Percentiles rank a stretch among this genome's conserved stretches.
phyloP scores from a whole-genome alignment of 2,329 filamentous ascomycete genomes.

The Escovopsis sp. region DNA sequence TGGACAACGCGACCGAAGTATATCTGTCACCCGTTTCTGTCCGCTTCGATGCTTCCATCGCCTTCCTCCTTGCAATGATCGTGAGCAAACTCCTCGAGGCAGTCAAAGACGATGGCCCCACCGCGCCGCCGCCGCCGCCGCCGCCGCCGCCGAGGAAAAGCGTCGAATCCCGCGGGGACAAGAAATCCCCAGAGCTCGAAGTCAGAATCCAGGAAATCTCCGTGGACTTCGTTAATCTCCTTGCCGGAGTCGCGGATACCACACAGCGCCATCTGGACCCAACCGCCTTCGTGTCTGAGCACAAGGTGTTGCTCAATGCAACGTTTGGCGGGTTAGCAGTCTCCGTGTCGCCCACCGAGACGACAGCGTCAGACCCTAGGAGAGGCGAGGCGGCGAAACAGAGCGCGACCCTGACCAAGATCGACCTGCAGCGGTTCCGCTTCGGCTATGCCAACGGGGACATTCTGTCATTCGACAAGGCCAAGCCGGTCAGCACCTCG shows the following conservation, averaged over 20 bases:
- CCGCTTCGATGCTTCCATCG: slow-evolving; percentile 41
- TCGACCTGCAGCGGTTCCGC: slow-evolving; percentile 41
- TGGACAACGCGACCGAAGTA: slow-evolving; percentile 29
- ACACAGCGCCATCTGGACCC: slow-evolving; percentile 30
- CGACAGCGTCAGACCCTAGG: slow-evolving; percentile 3
- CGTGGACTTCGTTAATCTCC: slow-evolving; percentile 39
- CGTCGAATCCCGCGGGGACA: slow-evolving; percentile 6
- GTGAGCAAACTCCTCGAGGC: slow-evolving; percentile 33
- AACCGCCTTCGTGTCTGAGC: slow-evolving; percentile 24
- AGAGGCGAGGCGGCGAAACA: slow-evolving; percentile 14
- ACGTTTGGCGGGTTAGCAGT: slow-evolving; percentile 30
- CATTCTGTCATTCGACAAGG: slow-evolving; percentile 48
- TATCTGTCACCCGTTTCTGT: slow-evolving; percentile 36
- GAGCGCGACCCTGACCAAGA: slow-evolving; percentile 16
- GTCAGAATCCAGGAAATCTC: slow-evolving; percentile 34
- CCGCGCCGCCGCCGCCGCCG: neutral
- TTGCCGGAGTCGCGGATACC: slow-evolving; percentile 37
- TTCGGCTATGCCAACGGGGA: slow-evolving; percentile 49
- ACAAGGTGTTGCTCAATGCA: slow-evolving; percentile 38
- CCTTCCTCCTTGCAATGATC: slow-evolving; percentile 38
- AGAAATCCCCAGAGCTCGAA: slow-evolving; percentile 24
- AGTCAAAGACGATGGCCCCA: slow-evolving; percentile 17
- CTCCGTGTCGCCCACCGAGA: slow-evolving; percentile 12
- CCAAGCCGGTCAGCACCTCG: slow-evolving; percentile 42
- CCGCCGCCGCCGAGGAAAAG: slow-evolving; percentile 3